Evolutionary conservation across 1,284 basidiomycete species (phyloP), one percentile per base, ranked within the genome.

Genomic region (Pyrrhoderma noxium): DNA sequence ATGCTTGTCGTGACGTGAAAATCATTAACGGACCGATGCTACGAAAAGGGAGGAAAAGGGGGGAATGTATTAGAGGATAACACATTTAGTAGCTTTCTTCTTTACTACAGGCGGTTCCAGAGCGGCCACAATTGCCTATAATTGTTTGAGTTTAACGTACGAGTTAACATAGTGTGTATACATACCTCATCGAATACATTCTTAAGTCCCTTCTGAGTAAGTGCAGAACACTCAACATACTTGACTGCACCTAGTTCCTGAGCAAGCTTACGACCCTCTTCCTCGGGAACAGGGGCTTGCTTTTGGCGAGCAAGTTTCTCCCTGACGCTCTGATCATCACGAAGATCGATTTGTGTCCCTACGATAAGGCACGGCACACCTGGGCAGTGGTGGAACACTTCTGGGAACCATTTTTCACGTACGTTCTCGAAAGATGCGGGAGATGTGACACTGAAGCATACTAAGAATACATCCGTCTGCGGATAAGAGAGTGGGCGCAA

Each of bases 341-440:
- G 80, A 69, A 99, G 70, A 79, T 99, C 96, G 66, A 98, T 80
- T 75, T 99, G 96, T 36, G 96, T 99, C 58, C 96, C 95, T 51
- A 99, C 95, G 64, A 99, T 97, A 62, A 99, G 82, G 77, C 94
- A 97, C 58, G 95, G 95, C 52, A 98, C 95, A 54, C 95, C 95
- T n/a, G 96, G 96, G 77, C 96, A 99, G 69, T 99, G 95, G 70
- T 99, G 95, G 68, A 94, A 93, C 47, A 99, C 95, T 74, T 99
- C 96, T 23, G 95, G 96, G 80, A 98, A 97, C 95, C 95, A 99
- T 70, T 99, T 99, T 73, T 99, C 95, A 79, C 96, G 98, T 63
- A 99, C 95, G 86, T 99, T 99, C 71, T 99, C 95, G 66, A 97
- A 99, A 49, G 93, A 97, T 36, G 96, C 94, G 3, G 95, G 96